Conservation (phyloP, 768 basidiomycete species). For the Hygrocybe punicea region DNA sequence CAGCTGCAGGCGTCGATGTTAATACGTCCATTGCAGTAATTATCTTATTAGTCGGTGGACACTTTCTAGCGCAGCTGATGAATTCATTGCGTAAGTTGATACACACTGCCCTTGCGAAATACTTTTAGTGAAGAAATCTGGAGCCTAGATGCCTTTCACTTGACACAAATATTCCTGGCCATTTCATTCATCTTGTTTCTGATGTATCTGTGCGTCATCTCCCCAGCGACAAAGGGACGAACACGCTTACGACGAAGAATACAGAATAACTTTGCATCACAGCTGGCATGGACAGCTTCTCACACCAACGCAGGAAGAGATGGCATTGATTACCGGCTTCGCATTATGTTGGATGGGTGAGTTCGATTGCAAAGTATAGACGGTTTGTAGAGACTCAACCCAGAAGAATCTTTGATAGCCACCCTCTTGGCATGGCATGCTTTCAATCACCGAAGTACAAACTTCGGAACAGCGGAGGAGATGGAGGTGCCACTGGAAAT, state of each 20-base stretch:
- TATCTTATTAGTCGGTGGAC: slow-evolving; percentile 47
- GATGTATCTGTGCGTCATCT: slow-evolving; percentile 55
- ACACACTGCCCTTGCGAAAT: not conserved
- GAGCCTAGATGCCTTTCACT: slow-evolving; percentile 53
- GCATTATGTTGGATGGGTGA: slow-evolving; percentile 76
- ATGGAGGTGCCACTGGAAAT: not conserved
- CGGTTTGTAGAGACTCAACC: not conserved
- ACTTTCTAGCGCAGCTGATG: slow-evolving; percentile 50
- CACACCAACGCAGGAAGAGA: slow-evolving; percentile 70
- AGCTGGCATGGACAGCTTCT: slow-evolving; percentile 56
- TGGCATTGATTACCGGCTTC: slow-evolving; percentile 65
- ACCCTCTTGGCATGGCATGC: slow-evolving; percentile 46
- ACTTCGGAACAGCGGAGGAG: slow-evolving; percentile 20
- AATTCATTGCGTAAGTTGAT: slow-evolving; percentile 42
- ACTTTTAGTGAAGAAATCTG: slow-evolving; percentile 1
- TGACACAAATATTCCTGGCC: slow-evolving; percentile 73
- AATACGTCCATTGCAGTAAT: slow-evolving; percentile 35
- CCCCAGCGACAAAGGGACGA: not conserved
- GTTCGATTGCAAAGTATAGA: slow-evolving; percentile 18
- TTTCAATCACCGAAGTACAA: slow-evolving; percentile 27
- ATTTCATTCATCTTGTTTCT: slow-evolving; percentile 63
- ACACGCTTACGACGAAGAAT: not conserved
- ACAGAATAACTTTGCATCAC: slow-evolving; percentile 68
- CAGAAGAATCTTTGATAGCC: slow-evolving; percentile 25
- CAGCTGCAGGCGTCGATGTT: not conserved